Percentiles rank a stretch among this genome's conserved stretches.
phyloP scores from a whole-genome alignment of 306 rosid genomes.

The Lathyrus sativus region DNA sequence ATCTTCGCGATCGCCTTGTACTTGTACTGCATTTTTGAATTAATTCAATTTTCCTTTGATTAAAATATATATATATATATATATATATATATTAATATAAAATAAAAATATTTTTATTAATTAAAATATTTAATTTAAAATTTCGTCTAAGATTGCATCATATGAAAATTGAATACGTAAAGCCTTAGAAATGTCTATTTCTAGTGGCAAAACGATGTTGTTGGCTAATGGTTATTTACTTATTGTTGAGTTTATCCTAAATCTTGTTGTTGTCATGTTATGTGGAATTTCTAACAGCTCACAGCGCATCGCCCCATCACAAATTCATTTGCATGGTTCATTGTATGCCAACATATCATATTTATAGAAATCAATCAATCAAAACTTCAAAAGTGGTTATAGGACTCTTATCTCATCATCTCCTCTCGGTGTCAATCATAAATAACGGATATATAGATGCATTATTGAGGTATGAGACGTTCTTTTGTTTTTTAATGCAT shows the following conservation, averaged over 20 bases:
- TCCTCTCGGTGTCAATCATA: slow-evolving; percentile 3
- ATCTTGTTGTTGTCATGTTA: not conserved
- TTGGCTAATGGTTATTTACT: not conserved
- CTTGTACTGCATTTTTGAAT: too few relatives aligned
- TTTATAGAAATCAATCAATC: not conserved
- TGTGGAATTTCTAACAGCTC: not conserved
- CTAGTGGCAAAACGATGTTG: not conserved
- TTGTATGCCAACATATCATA: not conserved
- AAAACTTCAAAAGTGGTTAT: not conserved
- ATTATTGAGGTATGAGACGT: not conserved
- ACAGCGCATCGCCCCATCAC: not conserved
- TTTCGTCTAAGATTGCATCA: too few relatives aligned
- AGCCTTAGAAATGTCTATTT: slow-evolving; percentile 3
- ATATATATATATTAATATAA: too few relatives aligned
- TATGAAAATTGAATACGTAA: too few relatives aligned
- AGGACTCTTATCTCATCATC: not conserved
- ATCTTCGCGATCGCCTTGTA: too few relatives aligned
- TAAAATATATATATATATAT: too few relatives aligned
- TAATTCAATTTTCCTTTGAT: too few relatives aligned
- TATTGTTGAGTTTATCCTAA: not conserved
- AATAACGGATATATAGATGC: not conserved
- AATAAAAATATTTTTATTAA: too few relatives aligned
- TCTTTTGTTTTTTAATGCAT: not conserved
- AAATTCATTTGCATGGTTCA: slow-evolving; percentile 2
- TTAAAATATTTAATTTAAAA: too few relatives aligned